These are phyloP conservation scores for Cystofilobasidium ferigula DNA, from an alignment of 768 basidiomycete species.

Conservation along the genomic window DNA sequence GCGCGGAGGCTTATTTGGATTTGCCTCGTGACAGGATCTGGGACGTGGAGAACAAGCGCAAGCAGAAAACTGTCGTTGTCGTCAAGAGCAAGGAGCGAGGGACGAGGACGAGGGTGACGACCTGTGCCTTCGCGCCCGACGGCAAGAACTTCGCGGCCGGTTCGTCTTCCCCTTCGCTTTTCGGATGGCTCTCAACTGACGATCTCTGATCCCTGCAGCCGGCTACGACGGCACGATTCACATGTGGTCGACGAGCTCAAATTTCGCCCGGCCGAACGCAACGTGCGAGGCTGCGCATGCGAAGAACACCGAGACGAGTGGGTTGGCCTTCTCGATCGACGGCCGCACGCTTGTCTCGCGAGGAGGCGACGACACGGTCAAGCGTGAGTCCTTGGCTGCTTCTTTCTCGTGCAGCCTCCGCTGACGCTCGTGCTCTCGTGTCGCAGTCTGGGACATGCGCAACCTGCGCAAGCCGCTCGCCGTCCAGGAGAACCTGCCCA, in stretches of 20 bases:
- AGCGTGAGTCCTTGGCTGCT: conserved; percentile 51
- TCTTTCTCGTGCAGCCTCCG: background rate
- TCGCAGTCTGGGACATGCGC: conserved; percentile 82
- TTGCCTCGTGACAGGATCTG: conserved; percentile 58
- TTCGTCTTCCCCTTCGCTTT: conserved; percentile 39
- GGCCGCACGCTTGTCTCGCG: conserved; percentile 72
- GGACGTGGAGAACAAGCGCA: conserved; percentile 82
- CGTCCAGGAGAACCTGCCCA: conserved; percentile 52
- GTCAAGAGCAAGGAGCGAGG: conserved; percentile 94
- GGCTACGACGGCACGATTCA: conserved; percentile 86
- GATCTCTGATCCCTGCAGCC: conserved; percentile 44
- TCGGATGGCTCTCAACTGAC: background rate
- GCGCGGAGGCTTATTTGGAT: background rate
- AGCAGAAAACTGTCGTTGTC: conserved; percentile 91
- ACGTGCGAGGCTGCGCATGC: conserved; percentile 74
- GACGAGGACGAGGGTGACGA: conserved; percentile 77
- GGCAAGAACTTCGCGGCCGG: conserved; percentile 83
- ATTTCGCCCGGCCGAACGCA: conserved; percentile 83
- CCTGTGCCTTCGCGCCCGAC: conserved; percentile 78
- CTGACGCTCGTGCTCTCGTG: background rate
- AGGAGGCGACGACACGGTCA: conserved; percentile 90
- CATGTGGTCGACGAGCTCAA: conserved; percentile 83
- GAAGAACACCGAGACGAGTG: conserved; percentile 77
- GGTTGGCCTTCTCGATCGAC: conserved; percentile 78
- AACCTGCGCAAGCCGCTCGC: conserved; percentile 80